Percentiles rank a stretch among this genome's conserved stretches.
Conservation (phyloP, 83 land plant genomes). For the Picea abies region DNA sequence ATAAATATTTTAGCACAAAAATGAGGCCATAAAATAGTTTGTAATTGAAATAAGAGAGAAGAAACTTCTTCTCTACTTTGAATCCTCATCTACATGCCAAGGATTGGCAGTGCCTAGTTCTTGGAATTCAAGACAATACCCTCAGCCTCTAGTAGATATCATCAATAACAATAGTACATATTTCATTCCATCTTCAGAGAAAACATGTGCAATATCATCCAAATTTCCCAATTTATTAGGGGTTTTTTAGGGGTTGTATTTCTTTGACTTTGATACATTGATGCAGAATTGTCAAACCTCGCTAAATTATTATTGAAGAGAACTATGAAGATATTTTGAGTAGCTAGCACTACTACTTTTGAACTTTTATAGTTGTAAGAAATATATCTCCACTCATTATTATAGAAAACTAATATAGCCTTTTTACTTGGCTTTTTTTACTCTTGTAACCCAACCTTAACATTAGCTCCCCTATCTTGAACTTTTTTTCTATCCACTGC, state of each 20-base stretch:
- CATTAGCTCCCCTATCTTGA: neutral
- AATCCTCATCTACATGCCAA: no score
- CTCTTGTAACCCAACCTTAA: neutral
- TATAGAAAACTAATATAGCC: neutral
- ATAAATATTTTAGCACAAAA: no score
- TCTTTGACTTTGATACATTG: neutral
- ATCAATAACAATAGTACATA: no score
- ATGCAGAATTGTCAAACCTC: neutral
- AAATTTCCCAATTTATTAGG: neutral
- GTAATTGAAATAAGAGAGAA: no score
- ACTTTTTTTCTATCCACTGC: neutral
- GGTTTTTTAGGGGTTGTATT: neutral
- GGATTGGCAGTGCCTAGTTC: no score
- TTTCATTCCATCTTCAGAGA: no score
- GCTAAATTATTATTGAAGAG: neutral
- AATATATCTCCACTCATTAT: constrained; percentile 16
- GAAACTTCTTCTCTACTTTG: no score
- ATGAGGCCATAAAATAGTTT: no score
- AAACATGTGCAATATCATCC: neutral
- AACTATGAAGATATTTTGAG: neutral
- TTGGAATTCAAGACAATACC: no score
- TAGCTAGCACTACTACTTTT: neutral
- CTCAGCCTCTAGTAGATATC: no score
- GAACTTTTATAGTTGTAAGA: neutral
- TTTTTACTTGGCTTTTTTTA: neutral